Evolutionary conservation across 805 yeast species (phyloP).

Genomic region (Wickerhamiella occidentalis): DNA sequence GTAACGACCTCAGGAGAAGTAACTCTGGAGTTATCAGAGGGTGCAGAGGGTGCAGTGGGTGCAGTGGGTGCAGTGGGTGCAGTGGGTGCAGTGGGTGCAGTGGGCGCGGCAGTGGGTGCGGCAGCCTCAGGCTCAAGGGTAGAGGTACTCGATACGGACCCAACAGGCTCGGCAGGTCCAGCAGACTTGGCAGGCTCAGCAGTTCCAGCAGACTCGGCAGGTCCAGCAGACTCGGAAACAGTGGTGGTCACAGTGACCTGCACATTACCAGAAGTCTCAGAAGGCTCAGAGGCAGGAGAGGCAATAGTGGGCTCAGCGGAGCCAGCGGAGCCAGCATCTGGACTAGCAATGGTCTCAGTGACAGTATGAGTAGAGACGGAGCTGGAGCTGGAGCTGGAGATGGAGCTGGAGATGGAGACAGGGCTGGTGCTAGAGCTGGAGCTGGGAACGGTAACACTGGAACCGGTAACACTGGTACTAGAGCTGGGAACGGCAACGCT

Average conservation of each 20-base stretch:
- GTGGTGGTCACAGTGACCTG: too few species aligned
- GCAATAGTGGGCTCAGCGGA: background rate
- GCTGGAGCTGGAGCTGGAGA: background rate
- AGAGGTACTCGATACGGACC: too few species aligned
- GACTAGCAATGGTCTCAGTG: too few species aligned
- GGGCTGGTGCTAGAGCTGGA: background rate
- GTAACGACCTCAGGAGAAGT: background rate
- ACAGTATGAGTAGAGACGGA: background rate
- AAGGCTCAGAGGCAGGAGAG: background rate
- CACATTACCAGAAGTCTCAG: background rate
- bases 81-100: too few species aligned
- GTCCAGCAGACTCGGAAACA: too few species aligned
- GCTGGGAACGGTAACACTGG: background rate
- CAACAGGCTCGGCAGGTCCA: too few species aligned
- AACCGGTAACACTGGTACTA: background rate
- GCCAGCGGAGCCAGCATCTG: background rate
- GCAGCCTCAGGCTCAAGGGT: too few species aligned
- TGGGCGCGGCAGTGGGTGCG: too few species aligned
- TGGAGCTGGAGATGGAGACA: background rate
- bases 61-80: too few species aligned
- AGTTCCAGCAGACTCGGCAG: too few species aligned
- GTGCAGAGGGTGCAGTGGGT: background rate
- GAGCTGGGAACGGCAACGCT: too few species aligned
- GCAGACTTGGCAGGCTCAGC: too few species aligned
- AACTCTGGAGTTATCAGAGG: background rate